Evolutionary conservation across 179 eudicot species (phyloP), one percentile per base, ranked within the genome.

Genomic region (Beta lomatogona): DNA sequence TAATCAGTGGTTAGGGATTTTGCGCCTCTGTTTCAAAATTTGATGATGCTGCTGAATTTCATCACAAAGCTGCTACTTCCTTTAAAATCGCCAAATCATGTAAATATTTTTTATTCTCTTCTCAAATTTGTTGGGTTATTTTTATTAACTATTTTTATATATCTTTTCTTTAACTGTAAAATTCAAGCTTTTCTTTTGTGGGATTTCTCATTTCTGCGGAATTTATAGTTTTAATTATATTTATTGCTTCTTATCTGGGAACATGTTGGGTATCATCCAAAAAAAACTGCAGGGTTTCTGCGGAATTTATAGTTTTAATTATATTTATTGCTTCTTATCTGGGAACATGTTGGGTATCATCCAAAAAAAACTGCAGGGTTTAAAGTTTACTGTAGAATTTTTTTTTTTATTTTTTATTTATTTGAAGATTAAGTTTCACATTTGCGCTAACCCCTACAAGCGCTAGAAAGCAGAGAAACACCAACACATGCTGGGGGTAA

Each of bases 21-120:
- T 75, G 82, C 50, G 82, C 82, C 55, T 80, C 83, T 6, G 71
- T 71, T 77, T 60, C 69, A n/a, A 80, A 83, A 55, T 81, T 75
- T 80, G 88, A 85, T 28, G 85, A 83, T 65, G 86, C 81, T 50
- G 81, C 84, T 71, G 86, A 83, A 4, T 78, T 88, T 28, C 87
- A 83, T 78, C 80, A 78, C 48, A 80, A 86, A 76, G 77, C 89
- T 28, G 91, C 85, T 19, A 82, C 52, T 69, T 83, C 86, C 46
- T 90, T 73, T 78, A 86, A 90, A 79, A 80, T 83, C 25, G 83
- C 88, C 46, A 85, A 85, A 87, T 85, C 88, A 10, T 88, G 91
- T 87, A 85, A 77, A 52, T 22, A 73, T 5, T 28, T 41, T 28
- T 22, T n/a, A n/a, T 28, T 63, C 70, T 41, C 52, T 71, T 60